Base-by-base conservation (phyloP, 176 grass and related monocot genomes). In the Leersia perrieri region DNA sequence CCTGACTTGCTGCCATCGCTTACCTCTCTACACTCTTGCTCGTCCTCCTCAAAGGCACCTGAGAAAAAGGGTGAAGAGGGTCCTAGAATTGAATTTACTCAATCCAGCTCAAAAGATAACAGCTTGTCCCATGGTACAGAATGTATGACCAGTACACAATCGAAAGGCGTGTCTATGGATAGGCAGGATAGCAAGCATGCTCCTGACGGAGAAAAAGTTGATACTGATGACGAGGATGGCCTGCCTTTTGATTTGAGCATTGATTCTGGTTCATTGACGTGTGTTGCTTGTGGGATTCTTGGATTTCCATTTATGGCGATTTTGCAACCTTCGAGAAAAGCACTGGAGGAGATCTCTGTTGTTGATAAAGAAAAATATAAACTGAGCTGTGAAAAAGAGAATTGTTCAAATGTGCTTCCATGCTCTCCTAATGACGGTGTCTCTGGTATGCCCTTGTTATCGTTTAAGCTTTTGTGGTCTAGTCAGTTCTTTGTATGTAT, bases 231-330 rank as follows among this genome's bases (percentile, higher is more conserved):
- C 53, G 92, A 91, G 63, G 75, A 57, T 85, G 90, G 75, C 72
- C 80, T 99, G 58, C 96, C 96, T 86, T 95, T 93, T 73, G 96
- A 92, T 70, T 78, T 99, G 85, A 89, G 76, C 66, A 88, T 99
- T 80, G 96, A 99, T 91, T 99, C 96, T n/a, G 96, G 96, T 16
- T 95, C 92, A 38, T 87, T 99, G 81, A 89, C 92, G 33, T 99
- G 96, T 72, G 96, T 99, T 90, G 96, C 96, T 66, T 99, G 96
- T 79, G 96, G 96, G 63, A 95, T 99, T 84, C 96, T 99, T 70
- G 96, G 96, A 30, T 99, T 90, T 83, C 96, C 96, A 90, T 93
- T 95, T 83, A 99, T 99, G 96, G 87, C 90, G 42, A 87, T 99
- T 80, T 78, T 99, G 60, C 96, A 99, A 78, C 96, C 96, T 60